Base-by-base conservation (phyloP, 306 rosid genomes). In the Prunus davidiana region DNA sequence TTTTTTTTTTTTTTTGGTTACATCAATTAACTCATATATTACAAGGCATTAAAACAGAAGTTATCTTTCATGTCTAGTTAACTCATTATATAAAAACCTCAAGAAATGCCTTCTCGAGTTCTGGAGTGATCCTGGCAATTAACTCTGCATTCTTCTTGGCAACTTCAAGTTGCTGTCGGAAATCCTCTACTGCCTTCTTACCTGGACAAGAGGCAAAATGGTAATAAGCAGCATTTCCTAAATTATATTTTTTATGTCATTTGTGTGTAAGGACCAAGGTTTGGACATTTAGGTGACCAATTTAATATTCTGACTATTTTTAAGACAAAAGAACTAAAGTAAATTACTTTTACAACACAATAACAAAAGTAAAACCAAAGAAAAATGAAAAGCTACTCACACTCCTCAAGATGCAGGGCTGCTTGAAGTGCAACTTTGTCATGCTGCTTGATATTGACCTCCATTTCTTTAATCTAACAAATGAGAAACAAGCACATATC, bases 361-460 rank as follows among this genome's bases (percentile, higher is more conserved):
- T 49, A 11, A 25, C 14, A 75, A 13, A 47, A 38, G n/a, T 56
- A 20, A 43, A 69, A 41, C 62, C 47, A 11, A 73, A 68, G 8
- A 13, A 20, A 76, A 82, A n/a, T 41, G 57, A 75, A 57, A 20
- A 75, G 64, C 25, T 27, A 83, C 90, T 90, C 88, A 92, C 98
- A 82, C 73, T 81, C 82, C 19, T 89, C 89, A 10, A 79, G 80
- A 69, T 84, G 86, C 57, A 75, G 41, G 27, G 93, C 63, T 72
- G 97, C 93, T 83, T 90, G 92, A 84, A 90, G 56, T 25, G 93
- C 95, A 80, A 71, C 10, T 72, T 85, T 89, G 75, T 95, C 96
- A 58, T 92, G 89, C 82, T 88, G 90, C 91, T 89, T 95, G 68
- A 95, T 52, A 86, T 80, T 75, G 76, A 73, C 78, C 82, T 95